Percentiles rank a stretch among this genome's conserved stretches.
These are phyloP conservation scores for Ogataea zsoltii DNA, from an alignment of 805 yeast species.

Conservation along the genomic window DNA sequence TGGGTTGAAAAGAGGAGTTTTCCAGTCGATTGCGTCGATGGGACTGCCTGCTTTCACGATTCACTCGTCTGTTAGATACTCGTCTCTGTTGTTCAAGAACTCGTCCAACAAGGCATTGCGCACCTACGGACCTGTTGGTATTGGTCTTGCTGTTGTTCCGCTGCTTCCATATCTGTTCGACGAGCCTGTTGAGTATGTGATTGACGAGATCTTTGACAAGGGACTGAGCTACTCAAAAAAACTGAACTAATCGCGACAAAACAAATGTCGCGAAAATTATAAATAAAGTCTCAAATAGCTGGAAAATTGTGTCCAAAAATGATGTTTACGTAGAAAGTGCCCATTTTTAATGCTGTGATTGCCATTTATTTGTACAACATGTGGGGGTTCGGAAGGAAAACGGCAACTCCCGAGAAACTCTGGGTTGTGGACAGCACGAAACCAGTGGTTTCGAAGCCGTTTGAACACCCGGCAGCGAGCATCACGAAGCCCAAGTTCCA, in stretches of 20 bases:
- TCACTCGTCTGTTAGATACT: constrained; percentile 72
- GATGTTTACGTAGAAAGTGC: too few species aligned
- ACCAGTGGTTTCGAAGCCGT: constrained; percentile 42
- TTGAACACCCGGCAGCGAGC: constrained; percentile 48
- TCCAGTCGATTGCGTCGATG: constrained; percentile 83
- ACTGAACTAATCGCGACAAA: constrained; percentile 7
- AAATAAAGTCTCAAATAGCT: too few species aligned
- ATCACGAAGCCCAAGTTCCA: constrained; percentile 46
- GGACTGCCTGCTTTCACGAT: constrained; percentile 86
- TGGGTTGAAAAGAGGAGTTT: constrained; percentile 69
- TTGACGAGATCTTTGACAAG: constrained; percentile 61
- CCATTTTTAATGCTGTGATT: too few species aligned
- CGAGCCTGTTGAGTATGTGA: constrained; percentile 74
- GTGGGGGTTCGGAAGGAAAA: constrained; percentile 33
- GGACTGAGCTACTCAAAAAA: constrained; percentile 34
- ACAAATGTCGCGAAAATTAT: too few species aligned
- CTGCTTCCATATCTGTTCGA: constrained; percentile 75
- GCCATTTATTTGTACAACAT: too few species aligned
- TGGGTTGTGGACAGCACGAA: constrained; percentile 31
- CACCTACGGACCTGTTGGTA: constrained; percentile 74
- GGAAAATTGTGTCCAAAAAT: too few species aligned
- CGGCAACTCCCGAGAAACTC: constrained; percentile 18
- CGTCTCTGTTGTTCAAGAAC: constrained; percentile 62
- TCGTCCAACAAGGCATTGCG: constrained; percentile 47
- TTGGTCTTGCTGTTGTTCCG: constrained; percentile 78